Evolutionary conservation across 331 rosid species (phyloP).

Genomic region (Telfairia occidentalis): DNA sequence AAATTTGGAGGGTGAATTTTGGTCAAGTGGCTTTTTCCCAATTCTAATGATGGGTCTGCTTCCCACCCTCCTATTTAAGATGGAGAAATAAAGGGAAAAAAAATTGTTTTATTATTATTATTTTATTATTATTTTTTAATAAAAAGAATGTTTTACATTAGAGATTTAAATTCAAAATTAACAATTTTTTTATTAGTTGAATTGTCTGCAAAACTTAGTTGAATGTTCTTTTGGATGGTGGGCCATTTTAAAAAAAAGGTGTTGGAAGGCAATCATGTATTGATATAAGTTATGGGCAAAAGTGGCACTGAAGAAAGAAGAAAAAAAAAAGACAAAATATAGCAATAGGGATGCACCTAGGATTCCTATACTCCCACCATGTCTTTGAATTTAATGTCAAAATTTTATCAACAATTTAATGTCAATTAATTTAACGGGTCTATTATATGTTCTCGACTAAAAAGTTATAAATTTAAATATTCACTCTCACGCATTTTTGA

Average conservation of each 20-base stretch:
- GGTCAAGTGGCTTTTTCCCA: conserved; percentile 1
- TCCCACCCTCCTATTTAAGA: background rate
- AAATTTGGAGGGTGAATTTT: background rate
- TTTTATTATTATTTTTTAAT: background rate
- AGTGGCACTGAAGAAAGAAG: background rate
- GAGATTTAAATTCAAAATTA: background rate
- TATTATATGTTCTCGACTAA: no score
- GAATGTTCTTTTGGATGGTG: background rate
- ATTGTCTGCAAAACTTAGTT: background rate
- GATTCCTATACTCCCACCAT: background rate
- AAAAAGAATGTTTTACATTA: background rate
- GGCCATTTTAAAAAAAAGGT: background rate
- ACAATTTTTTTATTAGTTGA: background rate
- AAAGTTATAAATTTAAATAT: no score
- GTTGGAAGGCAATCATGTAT: background rate
- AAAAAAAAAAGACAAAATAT: background rate
- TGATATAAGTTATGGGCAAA: background rate
- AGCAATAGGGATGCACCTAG: background rate
- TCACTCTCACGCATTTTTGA: no score
- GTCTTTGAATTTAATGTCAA: background rate
- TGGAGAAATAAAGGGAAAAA: no score
- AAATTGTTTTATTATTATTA: no score
- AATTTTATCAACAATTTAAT: background rate
- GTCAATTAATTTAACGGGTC: no score
- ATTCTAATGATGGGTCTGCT: background rate